Base-by-base conservation (phyloP, 1,139 yeast species). In the Saccharomyces hybrid region DNA sequence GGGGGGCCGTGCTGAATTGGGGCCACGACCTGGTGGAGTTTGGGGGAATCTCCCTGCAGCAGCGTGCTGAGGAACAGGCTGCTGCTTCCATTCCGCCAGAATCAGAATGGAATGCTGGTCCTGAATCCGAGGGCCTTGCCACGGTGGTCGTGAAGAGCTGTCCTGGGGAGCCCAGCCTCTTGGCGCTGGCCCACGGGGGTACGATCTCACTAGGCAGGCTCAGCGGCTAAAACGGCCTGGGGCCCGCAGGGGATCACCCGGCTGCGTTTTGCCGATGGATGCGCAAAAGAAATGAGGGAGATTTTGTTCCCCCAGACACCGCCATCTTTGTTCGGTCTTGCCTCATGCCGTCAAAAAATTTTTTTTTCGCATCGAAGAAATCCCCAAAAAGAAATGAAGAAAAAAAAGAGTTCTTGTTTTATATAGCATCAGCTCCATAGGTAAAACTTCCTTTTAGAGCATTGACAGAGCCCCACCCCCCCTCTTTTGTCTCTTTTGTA, bases 1-100 rank as follows among this genome's bases (percentile, higher is more conserved):
- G 54, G n/a, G 64, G 64, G 2, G 29, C 53, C 2, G 19, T 67
- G 2, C 11, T 64, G 5, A 58, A 57, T 7, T 68, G 71, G 71
- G 50, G 55, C 2, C 57, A 57, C 31, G 60, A 60, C 38, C 32
- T 61, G 6, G 55, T 66, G 5, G 71, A 67, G 50, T 65, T 65
- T 52, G 71, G 70, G 2, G 71, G 70, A 1, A 49, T 65, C 6
- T 49, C 55, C 16, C 46, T 55, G 42, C 24, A 16, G 8, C 21
- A 9, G 11, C 11, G 12, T 2, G 8, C 4, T 11, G 24, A 38
- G 4, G 26, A 38, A 5, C 24, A 8, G 26, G 12, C 12, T 8
- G 6, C 7, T 4, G 12, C 24, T 4, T 38, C 44, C 19, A 9
- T 38, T 6, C 44, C 11, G 44, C 7, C 44, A 19, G 44, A 38